phyloP scores from a whole-genome alignment of 2,329 filamentous ascomycete genomes.

The Fusarium euwallaceae region DNA sequence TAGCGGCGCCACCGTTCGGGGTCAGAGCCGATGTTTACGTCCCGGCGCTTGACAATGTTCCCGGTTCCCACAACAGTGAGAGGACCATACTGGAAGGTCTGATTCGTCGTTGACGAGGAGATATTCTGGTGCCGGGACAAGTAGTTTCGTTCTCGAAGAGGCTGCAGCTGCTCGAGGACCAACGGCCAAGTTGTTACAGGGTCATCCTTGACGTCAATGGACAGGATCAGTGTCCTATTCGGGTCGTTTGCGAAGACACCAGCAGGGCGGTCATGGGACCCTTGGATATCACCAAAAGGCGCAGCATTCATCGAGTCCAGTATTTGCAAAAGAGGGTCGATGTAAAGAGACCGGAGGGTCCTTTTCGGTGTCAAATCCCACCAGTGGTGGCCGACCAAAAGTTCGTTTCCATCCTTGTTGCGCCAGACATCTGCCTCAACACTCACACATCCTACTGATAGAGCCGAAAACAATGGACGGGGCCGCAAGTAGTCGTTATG shows the following conservation, averaged over 20 bases:
- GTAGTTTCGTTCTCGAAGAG: constrained; percentile 70
- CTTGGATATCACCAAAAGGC: accelerated
- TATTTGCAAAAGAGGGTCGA: constrained; percentile 72
- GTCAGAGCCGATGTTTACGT: constrained; percentile 36
- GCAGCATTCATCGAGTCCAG: constrained; percentile 56
- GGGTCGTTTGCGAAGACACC: constrained; percentile 71
- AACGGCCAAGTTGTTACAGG: constrained; percentile 43
- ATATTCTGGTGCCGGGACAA: constrained; percentile 64
- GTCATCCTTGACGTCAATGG: constrained; percentile 76
- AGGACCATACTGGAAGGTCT: constrained; percentile 57
- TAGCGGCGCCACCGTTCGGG: constrained; percentile 22
- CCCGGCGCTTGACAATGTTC: constrained; percentile 50
- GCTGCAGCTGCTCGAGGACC: constrained; percentile 58
- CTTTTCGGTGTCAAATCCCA: constrained; percentile 59
- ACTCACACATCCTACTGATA: constrained; percentile 69
- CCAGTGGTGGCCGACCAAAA: constrained; percentile 74
- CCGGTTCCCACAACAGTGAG: constrained; percentile 78
- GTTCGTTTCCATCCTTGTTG: constrained; percentile 55
- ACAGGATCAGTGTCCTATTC: constrained; percentile 67
- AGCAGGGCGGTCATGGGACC: background rate
- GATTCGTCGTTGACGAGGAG: constrained; percentile 53
- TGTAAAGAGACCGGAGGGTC: constrained; percentile 73
- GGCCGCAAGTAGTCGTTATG: constrained; percentile 79
- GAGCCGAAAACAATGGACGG: constrained; percentile 73
- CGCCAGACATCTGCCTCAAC: constrained; percentile 79